Evolutionary conservation across 2,329 filamentous ascomycete genomes (phyloP).

Genomic region (Apiospora kogelbergensis): DNA sequence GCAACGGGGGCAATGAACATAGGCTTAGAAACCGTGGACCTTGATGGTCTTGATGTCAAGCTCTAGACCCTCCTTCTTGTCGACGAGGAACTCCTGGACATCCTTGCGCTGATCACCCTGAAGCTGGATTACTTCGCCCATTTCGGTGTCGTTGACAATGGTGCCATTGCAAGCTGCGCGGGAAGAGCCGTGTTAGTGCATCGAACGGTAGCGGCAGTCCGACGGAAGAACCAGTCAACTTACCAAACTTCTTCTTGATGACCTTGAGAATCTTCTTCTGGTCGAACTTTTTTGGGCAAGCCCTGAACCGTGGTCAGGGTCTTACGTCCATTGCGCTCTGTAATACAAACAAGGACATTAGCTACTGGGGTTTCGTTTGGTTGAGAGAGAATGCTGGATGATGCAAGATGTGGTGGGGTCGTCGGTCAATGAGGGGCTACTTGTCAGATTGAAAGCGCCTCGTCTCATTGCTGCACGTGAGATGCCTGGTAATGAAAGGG

Average conservation of each 20-base stretch:
- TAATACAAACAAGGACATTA: constrained; percentile 38
- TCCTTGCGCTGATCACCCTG: constrained; percentile 99
- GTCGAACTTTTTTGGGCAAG: constrained; percentile 98
- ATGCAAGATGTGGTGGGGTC: constrained; percentile 5
- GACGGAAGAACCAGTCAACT: constrained; percentile 27
- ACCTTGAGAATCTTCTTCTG: constrained; percentile 99
- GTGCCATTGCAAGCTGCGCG: constrained; percentile 95
- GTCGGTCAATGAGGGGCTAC: neutral
- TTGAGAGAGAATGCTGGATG: constrained; percentile 3
- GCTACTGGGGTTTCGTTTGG: neutral
- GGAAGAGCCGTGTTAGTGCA: neutral
- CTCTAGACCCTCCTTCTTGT: constrained; percentile 92
- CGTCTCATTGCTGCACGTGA: constrained; percentile 9
- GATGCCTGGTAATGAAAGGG: constrained; percentile 4
- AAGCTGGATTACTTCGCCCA: constrained; percentile 99
- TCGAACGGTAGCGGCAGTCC: neutral
- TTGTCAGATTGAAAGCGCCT: neutral
- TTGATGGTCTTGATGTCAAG: constrained; percentile 97
- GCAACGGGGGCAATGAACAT: constrained; percentile 27
- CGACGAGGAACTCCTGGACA: constrained; percentile 94
- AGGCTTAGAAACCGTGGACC: constrained; percentile 65
- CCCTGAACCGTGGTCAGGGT: constrained; percentile 99
- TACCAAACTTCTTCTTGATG: constrained; percentile 99
- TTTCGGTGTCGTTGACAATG: constrained; percentile 92
- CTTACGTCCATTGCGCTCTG: constrained; percentile 99